Base-by-base conservation (phyloP, 371 early-diverging fungal genomes). In the Syncephalastrum racemosum region DNA sequence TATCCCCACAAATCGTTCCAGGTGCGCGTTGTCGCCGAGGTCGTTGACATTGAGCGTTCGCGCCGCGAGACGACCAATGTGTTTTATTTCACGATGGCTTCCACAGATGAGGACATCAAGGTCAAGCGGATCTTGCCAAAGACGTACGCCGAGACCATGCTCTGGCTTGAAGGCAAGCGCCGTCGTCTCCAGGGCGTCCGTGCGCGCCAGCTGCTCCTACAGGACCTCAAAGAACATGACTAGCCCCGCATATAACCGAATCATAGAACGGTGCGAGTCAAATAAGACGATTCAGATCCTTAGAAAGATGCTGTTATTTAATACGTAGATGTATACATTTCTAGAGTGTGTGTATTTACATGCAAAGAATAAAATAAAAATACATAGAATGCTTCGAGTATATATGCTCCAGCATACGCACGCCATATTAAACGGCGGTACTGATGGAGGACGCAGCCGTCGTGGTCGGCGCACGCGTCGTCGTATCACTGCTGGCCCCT, bases 21-120 rank as follows among this genome's bases (percentile, higher is more conserved):
- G 62, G 86, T 93, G 22, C 82, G 82, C 20, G 87, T 88, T 15
- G 75, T 70, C 4, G 94, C 93, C 1, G 88, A 94, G 64, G 92
- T 96, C 6, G 66, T 89, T 22, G 88, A 93, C 66, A 80, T 87
- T 14, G 67, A 71, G 44, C 74, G 71, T 12, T 79, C 75, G 14
- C 67, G 77, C 2, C 64, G 77, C 0, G 83, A 85, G 42, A 81
- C 82, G 13, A 91, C 95, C 50, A 95, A 95, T 65, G 80, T 81
- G 3, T 96, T 96, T 62, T 84, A 90, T 68, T 92, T 94, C 59
- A 93, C 93, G 47, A 91, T 96, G 62, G 55, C 63, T 43, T 47
- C 67, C 19, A 41, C 56, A 8, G 59, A 58, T 14, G 64, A 71
- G 16, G 49, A 54, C n/a, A 51, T 48, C 51, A 31, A 44, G n/a